Evolutionary conservation across 83 land plant species (phyloP).

Genomic region (Diphasiastrum complanatum): DNA sequence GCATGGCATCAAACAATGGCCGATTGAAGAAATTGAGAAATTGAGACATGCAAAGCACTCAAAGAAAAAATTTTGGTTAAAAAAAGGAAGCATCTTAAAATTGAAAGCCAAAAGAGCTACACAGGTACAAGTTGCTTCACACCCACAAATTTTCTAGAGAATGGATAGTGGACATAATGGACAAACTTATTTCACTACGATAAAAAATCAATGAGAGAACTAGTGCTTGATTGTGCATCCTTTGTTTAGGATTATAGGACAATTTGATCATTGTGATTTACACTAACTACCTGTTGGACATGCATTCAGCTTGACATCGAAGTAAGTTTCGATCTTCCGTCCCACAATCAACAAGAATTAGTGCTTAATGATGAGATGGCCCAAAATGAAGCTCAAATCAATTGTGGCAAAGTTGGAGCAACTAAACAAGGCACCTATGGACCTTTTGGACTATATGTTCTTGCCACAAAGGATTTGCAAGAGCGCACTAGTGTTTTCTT

Average conservation of each 20-base stretch:
- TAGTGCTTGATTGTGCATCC: neutral
- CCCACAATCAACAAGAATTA: no score
- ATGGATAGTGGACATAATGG: no score
- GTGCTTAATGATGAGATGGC: no score
- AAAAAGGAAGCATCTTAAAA: neutral
- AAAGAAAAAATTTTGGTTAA: neutral
- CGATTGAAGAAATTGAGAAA: conserved; percentile 52
- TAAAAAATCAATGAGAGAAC: no score
- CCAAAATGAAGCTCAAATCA: conserved; percentile 8
- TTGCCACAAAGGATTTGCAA: conserved; percentile 19
- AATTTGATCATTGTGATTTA: neutral
- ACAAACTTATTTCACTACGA: no score
- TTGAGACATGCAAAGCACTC: conserved; percentile 3
- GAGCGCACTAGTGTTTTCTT: conserved; percentile 24
- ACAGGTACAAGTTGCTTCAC: neutral
- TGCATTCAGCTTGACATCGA: neutral
- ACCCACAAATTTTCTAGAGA: neutral
- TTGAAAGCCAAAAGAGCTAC: neutral
- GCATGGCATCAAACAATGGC: conserved; percentile 21
- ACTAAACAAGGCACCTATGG: conserved; percentile 14
- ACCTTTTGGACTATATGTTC: conserved; percentile 20
- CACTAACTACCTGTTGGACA: neutral
- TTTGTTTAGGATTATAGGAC: neutral
- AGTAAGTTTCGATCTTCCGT: neutral
- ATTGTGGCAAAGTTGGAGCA: conserved; percentile 15